Evolutionary conservation across 2,329 filamentous ascomycete species (phyloP).

Genomic region (Myriangium duriaei): DNA sequence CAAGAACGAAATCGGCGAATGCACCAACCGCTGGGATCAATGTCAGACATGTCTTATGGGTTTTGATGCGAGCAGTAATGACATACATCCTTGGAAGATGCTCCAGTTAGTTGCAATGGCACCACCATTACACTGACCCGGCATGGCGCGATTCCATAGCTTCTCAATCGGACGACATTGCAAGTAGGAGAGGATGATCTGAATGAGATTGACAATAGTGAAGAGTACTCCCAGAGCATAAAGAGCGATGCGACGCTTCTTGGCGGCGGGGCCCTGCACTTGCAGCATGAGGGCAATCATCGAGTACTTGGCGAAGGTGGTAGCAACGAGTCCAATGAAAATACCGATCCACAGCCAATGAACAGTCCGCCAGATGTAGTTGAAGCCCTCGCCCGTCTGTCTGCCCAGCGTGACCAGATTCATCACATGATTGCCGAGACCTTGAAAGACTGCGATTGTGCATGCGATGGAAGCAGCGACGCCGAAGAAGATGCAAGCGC

Average conservation of each 20-base stretch:
- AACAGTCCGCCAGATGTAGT: constrained; percentile 1
- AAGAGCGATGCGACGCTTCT: constrained; percentile 9
- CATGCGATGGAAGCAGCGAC: constrained; percentile 10
- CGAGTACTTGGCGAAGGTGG: constrained; percentile 8
- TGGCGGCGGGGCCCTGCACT: constrained; percentile 6
- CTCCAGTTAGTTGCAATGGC: constrained; percentile 5
- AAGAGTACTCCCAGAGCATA: constrained; percentile 10
- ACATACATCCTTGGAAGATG: constrained; percentile 6
- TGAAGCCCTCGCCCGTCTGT: constrained; percentile 1
- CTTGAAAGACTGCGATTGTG: constrained; percentile 5
- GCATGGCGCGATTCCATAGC: constrained; percentile 3
- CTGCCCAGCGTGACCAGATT: constrained; percentile 8
- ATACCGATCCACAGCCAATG: constrained; percentile 8
- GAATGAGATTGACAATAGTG: constrained; percentile 11
- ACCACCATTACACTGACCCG: constrained; percentile 1
- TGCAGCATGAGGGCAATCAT: constrained; percentile 2
- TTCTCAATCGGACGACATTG: constrained; percentile 1
- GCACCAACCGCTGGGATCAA: constrained; percentile 1
- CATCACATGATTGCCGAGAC: constrained; percentile 5
- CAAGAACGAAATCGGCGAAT: constrained; percentile 6
- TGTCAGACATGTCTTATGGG: neutral
- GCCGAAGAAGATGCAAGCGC: neutral
- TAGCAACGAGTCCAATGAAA: constrained; percentile 6
- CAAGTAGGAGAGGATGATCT: constrained; percentile 3
- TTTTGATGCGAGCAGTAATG: neutral